Conservation (phyloP, 257 asterid genomes). For the Forsythia viridissima region DNA sequence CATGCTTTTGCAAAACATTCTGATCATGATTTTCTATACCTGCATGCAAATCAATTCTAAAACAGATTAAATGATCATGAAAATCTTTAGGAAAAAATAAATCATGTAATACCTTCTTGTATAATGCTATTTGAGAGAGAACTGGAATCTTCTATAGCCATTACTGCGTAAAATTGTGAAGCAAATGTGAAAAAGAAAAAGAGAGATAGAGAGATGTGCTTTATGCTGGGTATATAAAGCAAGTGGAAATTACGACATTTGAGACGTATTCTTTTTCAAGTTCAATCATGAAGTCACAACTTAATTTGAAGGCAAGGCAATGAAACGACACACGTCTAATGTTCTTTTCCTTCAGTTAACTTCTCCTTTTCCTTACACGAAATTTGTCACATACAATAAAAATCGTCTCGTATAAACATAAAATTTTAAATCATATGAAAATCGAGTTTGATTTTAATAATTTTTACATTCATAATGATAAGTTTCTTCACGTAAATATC, state of each 20-base stretch:
- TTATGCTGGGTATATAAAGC: conserved; percentile 13
- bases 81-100: not conserved
- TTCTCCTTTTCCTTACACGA: not conserved
- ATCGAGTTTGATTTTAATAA: too few species aligned
- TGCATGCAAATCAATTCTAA: conserved; percentile 12
- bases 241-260: not conserved
- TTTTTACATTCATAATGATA: too few species aligned
- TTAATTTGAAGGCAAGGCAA: not conserved
- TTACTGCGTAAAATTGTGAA: conserved; percentile 8
- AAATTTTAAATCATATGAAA: too few species aligned
- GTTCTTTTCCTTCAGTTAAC: not conserved
- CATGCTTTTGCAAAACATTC: conserved; percentile 62
- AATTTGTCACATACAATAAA: not conserved
- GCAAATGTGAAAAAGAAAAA: not conserved
- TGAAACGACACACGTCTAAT: not conserved
- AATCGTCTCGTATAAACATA: too few species aligned
- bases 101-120: conserved; percentile 16
- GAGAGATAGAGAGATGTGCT: not conserved
- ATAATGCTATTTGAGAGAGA: conserved; percentile 12
- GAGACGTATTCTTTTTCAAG: not conserved
- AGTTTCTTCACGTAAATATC: too few species aligned
- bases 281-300: not conserved
- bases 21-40: conserved; percentile 46
- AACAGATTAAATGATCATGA: not conserved
- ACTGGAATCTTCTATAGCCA: conserved; percentile 30